phyloP scores from a whole-genome alignment of 371 early-diverging fungal species.

The Rhizopus microsporus region DNA sequence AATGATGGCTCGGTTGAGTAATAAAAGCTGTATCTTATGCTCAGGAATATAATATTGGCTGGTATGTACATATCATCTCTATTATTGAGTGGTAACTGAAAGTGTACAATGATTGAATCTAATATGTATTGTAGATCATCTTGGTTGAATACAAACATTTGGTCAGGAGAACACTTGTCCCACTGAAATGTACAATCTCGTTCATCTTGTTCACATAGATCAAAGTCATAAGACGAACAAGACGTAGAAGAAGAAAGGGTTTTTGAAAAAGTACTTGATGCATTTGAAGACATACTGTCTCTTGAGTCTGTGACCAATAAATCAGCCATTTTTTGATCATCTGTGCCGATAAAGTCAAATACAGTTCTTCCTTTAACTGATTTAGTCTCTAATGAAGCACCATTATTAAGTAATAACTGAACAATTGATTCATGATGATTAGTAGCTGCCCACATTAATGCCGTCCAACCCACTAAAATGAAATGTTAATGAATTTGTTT shows the following conservation, averaged over 20 bases:
- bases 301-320: constrained; percentile 59
- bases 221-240: constrained; percentile 49
- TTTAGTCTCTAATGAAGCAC: constrained; percentile 73
- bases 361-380: constrained; percentile 81
- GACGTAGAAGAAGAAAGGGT: constrained; percentile 25
- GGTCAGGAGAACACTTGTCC: constrained; percentile 78
- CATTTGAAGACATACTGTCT: constrained; percentile 56
- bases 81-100: constrained; percentile 56
- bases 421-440: constrained; percentile 80
- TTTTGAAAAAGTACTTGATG: constrained; percentile 38
- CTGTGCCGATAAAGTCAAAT: constrained; percentile 70
- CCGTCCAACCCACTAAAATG: constrained; percentile 85
- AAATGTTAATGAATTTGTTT: constrained; percentile 12
- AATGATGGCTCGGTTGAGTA: constrained; percentile 73
- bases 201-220: constrained; percentile 34
- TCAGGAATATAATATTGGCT: constrained; percentile 84
- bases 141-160: constrained; percentile 89
- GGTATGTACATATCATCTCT: constrained; percentile 69
- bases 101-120: constrained; percentile 64
- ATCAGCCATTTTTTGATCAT: constrained; percentile 60
- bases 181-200: constrained; percentile 64
- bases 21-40: constrained; percentile 85
- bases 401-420: constrained; percentile 73
- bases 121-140: constrained; percentile 71
- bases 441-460: constrained; percentile 95